Conservation (phyloP, 177 flowering plant genomes). For the Vitis hybrid region DNA sequence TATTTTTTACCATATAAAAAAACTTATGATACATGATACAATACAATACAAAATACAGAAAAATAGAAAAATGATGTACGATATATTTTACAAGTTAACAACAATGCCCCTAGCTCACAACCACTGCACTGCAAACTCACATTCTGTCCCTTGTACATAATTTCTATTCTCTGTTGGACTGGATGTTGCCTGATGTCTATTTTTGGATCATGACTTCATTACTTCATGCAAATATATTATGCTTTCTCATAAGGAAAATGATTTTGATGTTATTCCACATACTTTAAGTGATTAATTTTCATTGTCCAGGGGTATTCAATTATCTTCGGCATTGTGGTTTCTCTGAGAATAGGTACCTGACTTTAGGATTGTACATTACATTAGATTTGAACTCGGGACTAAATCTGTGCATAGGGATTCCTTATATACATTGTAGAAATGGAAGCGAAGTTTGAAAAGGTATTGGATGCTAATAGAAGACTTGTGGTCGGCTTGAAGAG, state of each 20-base stretch:
- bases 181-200: too few relatives aligned
- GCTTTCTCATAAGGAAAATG: not conserved
- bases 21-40: too few relatives aligned
- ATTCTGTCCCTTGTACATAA: too few relatives aligned
- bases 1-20: too few relatives aligned
- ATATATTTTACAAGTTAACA: too few relatives aligned
- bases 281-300: not conserved
- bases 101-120: too few relatives aligned
- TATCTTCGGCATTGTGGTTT: constrained; percentile 17
- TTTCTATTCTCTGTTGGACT: too few relatives aligned
- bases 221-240: too few relatives aligned
- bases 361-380: constrained; percentile 15
- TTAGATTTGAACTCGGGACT: constrained; percentile 23
- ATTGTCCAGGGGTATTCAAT: constrained; percentile 24
- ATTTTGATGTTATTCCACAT: not conserved
- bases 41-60: too few relatives aligned
- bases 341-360: constrained; percentile 15
- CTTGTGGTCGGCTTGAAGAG: constrained; percentile 40
- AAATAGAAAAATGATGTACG: too few relatives aligned
- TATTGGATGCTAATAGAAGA: constrained; percentile 46
- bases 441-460: constrained; percentile 61
- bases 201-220: too few relatives aligned
- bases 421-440: constrained; percentile 38
- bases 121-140: too few relatives aligned
- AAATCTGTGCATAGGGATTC: constrained; percentile 35